phyloP scores from a whole-genome alignment of 176 grass and related monocot species.

The Carex pumila region DNA sequence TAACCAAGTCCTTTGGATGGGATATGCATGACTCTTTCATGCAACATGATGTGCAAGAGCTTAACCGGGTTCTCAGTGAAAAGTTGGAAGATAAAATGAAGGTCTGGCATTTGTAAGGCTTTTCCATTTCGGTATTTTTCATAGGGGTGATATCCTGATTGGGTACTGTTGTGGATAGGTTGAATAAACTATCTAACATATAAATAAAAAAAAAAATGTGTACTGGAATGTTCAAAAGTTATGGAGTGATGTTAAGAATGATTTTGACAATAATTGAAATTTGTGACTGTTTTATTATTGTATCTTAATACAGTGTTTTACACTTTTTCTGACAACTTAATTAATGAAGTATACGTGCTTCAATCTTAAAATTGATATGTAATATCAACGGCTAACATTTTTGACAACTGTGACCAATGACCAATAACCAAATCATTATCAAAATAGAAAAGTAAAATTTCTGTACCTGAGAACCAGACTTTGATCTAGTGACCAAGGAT shows the following conservation, averaged over 20 bases:
- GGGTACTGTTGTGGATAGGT: neutral
- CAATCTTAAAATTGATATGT: neutral
- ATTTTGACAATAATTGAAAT: neutral
- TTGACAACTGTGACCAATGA: neutral
- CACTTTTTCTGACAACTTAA: neutral
- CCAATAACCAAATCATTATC: neutral
- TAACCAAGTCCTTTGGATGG: conserved; percentile 98
- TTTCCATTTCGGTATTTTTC: conserved; percentile 35
- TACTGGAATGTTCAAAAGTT: neutral
- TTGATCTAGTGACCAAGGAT: too few species aligned
- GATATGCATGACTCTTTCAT: conserved; percentile 98
- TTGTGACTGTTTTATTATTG: neutral
- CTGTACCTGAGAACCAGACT: too few species aligned
- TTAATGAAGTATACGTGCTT: neutral
- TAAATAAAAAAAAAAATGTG: neutral
- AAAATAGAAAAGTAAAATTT: neutral
- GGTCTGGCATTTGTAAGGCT: conserved; percentile 82
- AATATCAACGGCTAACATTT: neutral
- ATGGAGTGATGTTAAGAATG: neutral
- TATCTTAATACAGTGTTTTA: neutral
- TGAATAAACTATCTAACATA: neutral
- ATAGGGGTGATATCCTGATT: neutral
- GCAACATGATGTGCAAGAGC: conserved; percentile 98
- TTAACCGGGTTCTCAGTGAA: conserved; percentile 95
- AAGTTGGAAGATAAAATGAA: conserved; percentile 99